phyloP scores from a whole-genome alignment of 371 early-diverging fungal species.

The Mucor plumbeus region DNA sequence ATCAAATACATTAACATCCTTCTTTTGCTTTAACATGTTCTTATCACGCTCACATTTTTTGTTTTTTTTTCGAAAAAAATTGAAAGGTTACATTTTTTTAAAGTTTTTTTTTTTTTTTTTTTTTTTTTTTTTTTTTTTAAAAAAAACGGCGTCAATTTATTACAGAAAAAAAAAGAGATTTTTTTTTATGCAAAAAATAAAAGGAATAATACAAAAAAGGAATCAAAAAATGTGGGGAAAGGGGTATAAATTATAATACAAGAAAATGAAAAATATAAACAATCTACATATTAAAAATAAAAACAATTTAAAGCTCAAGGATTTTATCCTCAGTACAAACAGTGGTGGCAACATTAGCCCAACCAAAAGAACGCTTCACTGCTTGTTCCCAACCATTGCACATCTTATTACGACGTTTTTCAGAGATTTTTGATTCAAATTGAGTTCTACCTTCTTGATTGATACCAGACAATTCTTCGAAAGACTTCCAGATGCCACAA shows the following conservation, averaged over 20 bases:
- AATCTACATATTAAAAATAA: neutral
- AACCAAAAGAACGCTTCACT: slow-evolving; percentile 76
- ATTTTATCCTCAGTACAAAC: slow-evolving; percentile 18
- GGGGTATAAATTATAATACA: slow-evolving; percentile 4
- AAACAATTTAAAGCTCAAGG: slow-evolving; percentile 4
- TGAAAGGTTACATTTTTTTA: too few species aligned
- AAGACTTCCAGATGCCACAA: slow-evolving; percentile 74
- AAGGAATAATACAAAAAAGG: neutral
- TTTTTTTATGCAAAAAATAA: neutral
- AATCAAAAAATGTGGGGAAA: neutral
- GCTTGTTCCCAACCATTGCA: slow-evolving; percentile 86
- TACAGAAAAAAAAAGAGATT: neutral
- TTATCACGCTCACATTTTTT: neutral
- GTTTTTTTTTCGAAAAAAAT: neutral
- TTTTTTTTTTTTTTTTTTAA: too few species aligned
- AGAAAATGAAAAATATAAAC: neutral
- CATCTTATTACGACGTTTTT: slow-evolving; percentile 65
- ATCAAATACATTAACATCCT: too few species aligned
- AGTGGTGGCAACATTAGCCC: slow-evolving; percentile 46
- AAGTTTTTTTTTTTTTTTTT: too few species aligned
- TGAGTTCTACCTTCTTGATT: slow-evolving; percentile 42
- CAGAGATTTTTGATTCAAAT: slow-evolving; percentile 54
- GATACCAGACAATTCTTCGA: slow-evolving; percentile 42
- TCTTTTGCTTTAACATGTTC: neutral
- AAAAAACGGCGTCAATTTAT: neutral